Percentiles rank a stretch among this genome's conserved stretches.
Evolutionary conservation across 2,329 filamentous ascomycete species (phyloP).

Genomic region (Paecilomyces formosus): DNA sequence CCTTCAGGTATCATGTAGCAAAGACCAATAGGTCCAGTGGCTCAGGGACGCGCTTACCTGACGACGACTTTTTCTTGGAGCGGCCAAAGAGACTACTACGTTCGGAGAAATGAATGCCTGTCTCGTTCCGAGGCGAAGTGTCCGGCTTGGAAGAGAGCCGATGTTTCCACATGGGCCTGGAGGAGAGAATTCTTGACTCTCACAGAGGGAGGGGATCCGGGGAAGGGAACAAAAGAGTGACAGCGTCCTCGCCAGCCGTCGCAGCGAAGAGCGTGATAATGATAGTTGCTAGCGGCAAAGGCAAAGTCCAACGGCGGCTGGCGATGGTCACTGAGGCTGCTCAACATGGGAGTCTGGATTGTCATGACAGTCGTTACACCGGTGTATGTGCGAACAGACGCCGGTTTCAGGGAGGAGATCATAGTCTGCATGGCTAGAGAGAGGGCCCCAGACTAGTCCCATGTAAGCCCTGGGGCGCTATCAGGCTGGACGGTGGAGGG

Average conservation of each 20-base stretch:
- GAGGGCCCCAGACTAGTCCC: neutral
- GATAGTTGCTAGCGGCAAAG: neutral
- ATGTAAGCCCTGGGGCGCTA: neutral
- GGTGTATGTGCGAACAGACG: neutral
- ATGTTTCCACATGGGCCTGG: slow-evolving; percentile 33
- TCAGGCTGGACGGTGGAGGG: neutral
- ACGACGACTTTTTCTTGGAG: slow-evolving; percentile 26
- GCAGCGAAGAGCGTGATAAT: neutral
- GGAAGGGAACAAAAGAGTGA: neutral
- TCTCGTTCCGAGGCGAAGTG: slow-evolving; percentile 29
- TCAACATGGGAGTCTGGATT: neutral
- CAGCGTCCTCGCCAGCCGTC: neutral
- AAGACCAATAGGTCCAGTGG: neutral
- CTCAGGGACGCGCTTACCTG: slow-evolving; percentile 14
- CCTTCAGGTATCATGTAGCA: neutral
- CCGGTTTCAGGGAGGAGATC: slow-evolving; percentile 1
- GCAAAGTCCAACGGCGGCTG: neutral
- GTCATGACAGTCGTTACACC: slow-evolving; percentile 1
- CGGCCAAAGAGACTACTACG: slow-evolving; percentile 29
- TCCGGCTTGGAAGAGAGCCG: slow-evolving; percentile 32
- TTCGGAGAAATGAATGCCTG: slow-evolving; percentile 22
- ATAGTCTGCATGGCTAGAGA: neutral
- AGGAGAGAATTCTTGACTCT: neutral
- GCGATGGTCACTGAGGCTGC: neutral
- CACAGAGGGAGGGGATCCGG: neutral